Evolutionary conservation across 768 basidiomycete species (phyloP).

Genomic region (Mycena leptocephala): DNA sequence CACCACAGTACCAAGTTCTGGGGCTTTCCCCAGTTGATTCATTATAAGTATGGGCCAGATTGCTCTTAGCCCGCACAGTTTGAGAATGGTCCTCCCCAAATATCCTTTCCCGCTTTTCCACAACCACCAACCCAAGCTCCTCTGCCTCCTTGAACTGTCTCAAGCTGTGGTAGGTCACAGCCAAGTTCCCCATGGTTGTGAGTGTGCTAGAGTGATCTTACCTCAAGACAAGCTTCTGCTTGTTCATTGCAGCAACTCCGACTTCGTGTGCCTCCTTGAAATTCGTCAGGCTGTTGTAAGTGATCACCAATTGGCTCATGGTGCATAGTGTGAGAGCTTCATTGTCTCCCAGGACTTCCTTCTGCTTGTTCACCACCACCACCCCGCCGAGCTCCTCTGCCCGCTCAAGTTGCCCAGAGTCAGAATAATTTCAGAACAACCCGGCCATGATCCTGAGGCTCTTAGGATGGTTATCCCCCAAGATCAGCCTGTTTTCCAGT

Average conservation of each 20-base stretch:
- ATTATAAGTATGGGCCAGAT: neutral
- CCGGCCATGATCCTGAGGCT: neutral
- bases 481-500: neutral
- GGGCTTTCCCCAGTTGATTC: neutral
- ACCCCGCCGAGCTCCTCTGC: neutral
- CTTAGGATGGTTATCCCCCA: neutral
- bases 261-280: neutral
- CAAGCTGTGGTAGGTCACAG: neutral
- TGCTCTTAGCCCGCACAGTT: neutral
- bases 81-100: neutral
- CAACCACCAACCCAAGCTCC: neutral
- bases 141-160: neutral
- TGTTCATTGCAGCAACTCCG: neutral
- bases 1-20: neutral
- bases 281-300: neutral
- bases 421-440: neutral
- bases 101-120: neutral
- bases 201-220: neutral
- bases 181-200: neutral
- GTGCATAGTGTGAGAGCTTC: neutral
- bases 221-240: neutral
- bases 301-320: neutral
- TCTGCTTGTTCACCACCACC: neutral
- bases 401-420: neutral
- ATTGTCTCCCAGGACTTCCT: neutral